Base-by-base conservation (phyloP, 2,329 filamentous ascomycete species). In the Calonectria crousiana region DNA sequence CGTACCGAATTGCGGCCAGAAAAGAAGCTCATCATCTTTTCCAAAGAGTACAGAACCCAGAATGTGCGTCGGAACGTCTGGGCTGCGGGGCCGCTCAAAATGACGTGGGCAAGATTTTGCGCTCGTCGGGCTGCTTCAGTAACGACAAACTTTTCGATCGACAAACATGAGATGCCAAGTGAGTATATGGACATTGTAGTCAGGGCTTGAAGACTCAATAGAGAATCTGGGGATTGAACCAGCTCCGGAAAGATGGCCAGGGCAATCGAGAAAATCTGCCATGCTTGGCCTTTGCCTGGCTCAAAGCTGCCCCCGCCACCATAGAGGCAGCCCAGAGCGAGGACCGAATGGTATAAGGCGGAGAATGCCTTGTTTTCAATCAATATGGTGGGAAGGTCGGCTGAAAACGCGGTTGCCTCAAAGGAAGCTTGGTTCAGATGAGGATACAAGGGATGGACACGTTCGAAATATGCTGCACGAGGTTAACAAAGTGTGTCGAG, bases 1-100 rank as follows among this genome's bases (percentile, higher is more conserved):
- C 76, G 14, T 38, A 79, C 78, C 4, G 78, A 79, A 26, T 47
- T 67, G 2, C 78, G 78, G 0, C 78, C 78, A 23, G 76, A 79
- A 34, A 76, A 78, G 14, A 79, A 79, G 44, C 78, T 79, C 4
- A 76, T 69, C 28, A 72, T 78, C 20, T 79, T 79, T 30, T 79
- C 78, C 6, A 79, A 47, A 1, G 64, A 74, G 3, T 79, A 79
- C 1, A 79, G 10, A 0, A 75, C 70, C 78, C 78, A 79, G 0
- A 79, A 79, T 2, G 75, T 67, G 13, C 77, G 73, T 20, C 34
- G 60, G 16, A 78, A 79, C 0, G 56, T 41, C 26, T 73, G 71
- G 0, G 75, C 67, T 2, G 41, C 32, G 3, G 67, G 41, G 0
- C 78, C 60, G 36, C 68, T 77, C 2, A 74, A 58, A 23, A 75